phyloP scores from a whole-genome alignment of 2,329 filamentous ascomycete genomes.

The Exophiala mesophila region DNA sequence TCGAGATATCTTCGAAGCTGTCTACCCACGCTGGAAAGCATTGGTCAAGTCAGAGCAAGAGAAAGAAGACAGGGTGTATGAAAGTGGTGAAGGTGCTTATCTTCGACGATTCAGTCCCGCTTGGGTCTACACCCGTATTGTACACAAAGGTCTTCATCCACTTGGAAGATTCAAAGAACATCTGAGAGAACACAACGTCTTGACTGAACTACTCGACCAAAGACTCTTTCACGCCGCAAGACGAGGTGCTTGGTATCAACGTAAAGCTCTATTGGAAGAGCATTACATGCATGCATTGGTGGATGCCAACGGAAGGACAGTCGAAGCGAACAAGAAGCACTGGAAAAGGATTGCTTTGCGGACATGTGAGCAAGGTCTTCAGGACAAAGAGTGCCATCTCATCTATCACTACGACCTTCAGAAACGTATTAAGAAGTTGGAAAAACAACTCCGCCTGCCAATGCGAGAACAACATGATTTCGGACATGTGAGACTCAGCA shows the following conservation, averaged over 20 bases:
- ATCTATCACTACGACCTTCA: slow-evolving; percentile 94
- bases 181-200: slow-evolving; percentile 66
- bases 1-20: slow-evolving; percentile 64
- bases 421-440: slow-evolving; percentile 86
- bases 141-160: slow-evolving; percentile 78
- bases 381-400: slow-evolving; percentile 83
- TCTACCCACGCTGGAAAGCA: slow-evolving; percentile 75
- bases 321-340: slow-evolving; percentile 67
- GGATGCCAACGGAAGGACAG: slow-evolving; percentile 42
- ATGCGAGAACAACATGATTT: slow-evolving; percentile 91
- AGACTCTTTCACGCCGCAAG: slow-evolving; percentile 78
- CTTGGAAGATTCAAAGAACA: slow-evolving; percentile 80
- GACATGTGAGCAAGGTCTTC: slow-evolving; percentile 81
- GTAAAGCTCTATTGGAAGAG: slow-evolving; percentile 89
- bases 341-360: slow-evolving; percentile 72
- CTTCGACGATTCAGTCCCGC: slow-evolving; percentile 83
- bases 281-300: slow-evolving; percentile 76
- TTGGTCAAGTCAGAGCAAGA: slow-evolving; percentile 68
- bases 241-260: slow-evolving; percentile 89
- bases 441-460: slow-evolving; percentile 75
- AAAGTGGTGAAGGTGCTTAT: slow-evolving; percentile 81
- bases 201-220: slow-evolving; percentile 72
- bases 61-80: slow-evolving; percentile 73
- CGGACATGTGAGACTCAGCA: slow-evolving; percentile 71
- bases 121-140: slow-evolving; percentile 87